A percentile compares a stretch with the other conserved stretches of the same genome.
Conservation (phyloP, 2,329 filamentous ascomycete genomes). For the Teratosphaeria pseudoeucalypti region DNA sequence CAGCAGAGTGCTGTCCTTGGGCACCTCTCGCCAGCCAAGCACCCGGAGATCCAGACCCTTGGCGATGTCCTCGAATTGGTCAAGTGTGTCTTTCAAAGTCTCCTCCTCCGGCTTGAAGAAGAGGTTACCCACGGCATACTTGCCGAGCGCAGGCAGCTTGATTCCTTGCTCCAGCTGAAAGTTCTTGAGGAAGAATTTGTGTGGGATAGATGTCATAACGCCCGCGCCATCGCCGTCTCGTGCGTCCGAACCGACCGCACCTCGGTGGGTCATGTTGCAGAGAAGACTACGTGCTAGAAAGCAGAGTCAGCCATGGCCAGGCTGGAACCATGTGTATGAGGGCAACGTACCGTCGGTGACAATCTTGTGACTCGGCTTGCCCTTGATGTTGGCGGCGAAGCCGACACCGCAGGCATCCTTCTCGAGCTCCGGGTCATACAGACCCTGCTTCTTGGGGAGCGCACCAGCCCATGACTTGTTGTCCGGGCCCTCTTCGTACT, state of each 20-base stretch:
- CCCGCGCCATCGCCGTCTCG: constrained; percentile 96
- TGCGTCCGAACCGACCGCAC: constrained; percentile 93
- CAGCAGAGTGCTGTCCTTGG: constrained; percentile 83
- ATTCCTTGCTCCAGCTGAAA: constrained; percentile 86
- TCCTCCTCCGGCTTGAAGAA: constrained; percentile 98
- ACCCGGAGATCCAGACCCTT: constrained; percentile 79
- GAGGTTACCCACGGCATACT: constrained; percentile 94
- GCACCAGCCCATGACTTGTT: constrained; percentile 93
- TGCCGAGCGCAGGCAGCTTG: constrained; percentile 74
- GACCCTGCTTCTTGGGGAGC: constrained; percentile 93
- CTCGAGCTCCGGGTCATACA: constrained; percentile 91
- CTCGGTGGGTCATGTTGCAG: constrained; percentile 99
- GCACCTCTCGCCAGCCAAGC: constrained; percentile 91
- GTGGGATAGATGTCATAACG: constrained; percentile 98
- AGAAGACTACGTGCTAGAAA: constrained; percentile 72
- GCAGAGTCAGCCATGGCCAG: constrained; percentile 22
- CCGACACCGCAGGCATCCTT: constrained; percentile 99
- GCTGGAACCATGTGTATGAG: not conserved
- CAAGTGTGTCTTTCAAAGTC: constrained; percentile 79
- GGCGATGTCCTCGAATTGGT: constrained; percentile 88
- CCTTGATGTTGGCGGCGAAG: constrained; percentile 98
- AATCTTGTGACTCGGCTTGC: constrained; percentile 94
- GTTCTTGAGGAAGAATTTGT: constrained; percentile 98
- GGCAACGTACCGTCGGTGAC: constrained; percentile 80
- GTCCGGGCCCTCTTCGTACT: constrained; percentile 57